These are phyloP conservation scores for Cetradonia linearis DNA, from an alignment of 495 filamentous ascomycete genomes.

Conservation along the genomic window DNA sequence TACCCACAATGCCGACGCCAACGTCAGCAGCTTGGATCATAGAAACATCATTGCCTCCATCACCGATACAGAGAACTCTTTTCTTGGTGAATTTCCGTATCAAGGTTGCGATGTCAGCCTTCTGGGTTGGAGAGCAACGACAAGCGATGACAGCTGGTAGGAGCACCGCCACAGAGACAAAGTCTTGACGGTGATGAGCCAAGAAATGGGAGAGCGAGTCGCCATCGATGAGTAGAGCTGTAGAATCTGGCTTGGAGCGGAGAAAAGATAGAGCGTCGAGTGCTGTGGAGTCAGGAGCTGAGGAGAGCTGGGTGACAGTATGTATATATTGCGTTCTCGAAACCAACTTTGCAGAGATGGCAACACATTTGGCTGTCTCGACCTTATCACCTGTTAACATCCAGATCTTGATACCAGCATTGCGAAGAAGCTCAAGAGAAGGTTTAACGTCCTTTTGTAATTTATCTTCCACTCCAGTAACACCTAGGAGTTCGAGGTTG, in stretches of 20 bases:
- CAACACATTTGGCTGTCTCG: constrained; percentile 94
- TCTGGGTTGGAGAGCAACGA: constrained; percentile 94
- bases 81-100: constrained; percentile 91
- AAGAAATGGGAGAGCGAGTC: constrained; percentile 79
- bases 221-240: constrained; percentile 87
- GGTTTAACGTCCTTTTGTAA: constrained; percentile 92
- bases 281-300: constrained; percentile 42
- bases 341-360: constrained; percentile 90
- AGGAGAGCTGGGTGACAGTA: constrained; percentile 65
- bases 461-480: constrained; percentile 96
- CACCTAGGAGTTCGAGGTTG: constrained; percentile 83
- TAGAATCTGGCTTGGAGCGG: constrained; percentile 71
- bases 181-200: constrained; percentile 65
- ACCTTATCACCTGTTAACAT: constrained; percentile 99
- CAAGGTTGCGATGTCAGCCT: constrained; percentile 82
- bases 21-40: constrained; percentile 99
- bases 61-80: constrained; percentile 90
- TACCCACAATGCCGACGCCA: constrained; percentile 94
- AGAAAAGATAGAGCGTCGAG: constrained; percentile 81
- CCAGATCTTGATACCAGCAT: constrained; percentile 99
- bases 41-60: constrained; percentile 95
- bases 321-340: constrained; percentile 91
- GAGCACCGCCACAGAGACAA: constrained; percentile 78
- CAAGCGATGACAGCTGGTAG: constrained; percentile 92
- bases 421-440: constrained; percentile 84